Percentiles rank a stretch among this genome's conserved stretches.
phyloP scores from a whole-genome alignment of 1,139 yeast species.

The Scheffersomyces illinoinensis region DNA sequence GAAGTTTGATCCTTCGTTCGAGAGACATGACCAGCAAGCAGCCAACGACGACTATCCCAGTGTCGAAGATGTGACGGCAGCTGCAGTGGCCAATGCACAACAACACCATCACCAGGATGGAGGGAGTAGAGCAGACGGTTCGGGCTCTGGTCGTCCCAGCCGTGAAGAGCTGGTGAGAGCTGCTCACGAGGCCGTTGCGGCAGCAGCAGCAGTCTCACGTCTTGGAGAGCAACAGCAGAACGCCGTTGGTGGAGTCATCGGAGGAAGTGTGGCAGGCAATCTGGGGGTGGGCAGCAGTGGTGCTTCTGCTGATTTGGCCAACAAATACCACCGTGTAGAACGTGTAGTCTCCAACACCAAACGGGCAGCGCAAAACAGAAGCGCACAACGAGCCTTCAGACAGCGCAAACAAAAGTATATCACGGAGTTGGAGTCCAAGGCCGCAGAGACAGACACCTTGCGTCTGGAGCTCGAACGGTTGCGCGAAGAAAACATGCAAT shows the following conservation, averaged over 20 bases:
- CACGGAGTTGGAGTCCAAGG: constrained; percentile 73
- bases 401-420: constrained; percentile 76
- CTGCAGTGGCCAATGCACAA: constrained; percentile 29
- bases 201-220: constrained; percentile 8
- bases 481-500: constrained; percentile 66
- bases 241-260: constrained; percentile 5
- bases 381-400: constrained; percentile 86
- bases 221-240: constrained; percentile 5
- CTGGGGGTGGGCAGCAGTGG: constrained; percentile 4
- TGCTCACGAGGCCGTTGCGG: constrained; percentile 12
- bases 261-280: neutral
- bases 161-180: constrained; percentile 11
- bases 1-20: constrained; percentile 33
- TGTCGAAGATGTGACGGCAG: constrained; percentile 34
- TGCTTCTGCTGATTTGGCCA: constrained; percentile 5
- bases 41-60: constrained; percentile 19
- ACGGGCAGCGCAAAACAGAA: constrained; percentile 86
- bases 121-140: constrained; percentile 7
- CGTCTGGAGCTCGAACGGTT: constrained; percentile 64
- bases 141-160: neutral
- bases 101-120: constrained; percentile 11
- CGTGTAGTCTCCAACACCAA: constrained; percentile 41
- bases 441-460: constrained; percentile 58
- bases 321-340: constrained; percentile 1
- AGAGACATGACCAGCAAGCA: constrained; percentile 23